Evolutionary conservation across 108 stramenopile genomes (phyloP), one percentile per base, ranked within the genome.

Genomic region (Conticribra guillardii): DNA sequence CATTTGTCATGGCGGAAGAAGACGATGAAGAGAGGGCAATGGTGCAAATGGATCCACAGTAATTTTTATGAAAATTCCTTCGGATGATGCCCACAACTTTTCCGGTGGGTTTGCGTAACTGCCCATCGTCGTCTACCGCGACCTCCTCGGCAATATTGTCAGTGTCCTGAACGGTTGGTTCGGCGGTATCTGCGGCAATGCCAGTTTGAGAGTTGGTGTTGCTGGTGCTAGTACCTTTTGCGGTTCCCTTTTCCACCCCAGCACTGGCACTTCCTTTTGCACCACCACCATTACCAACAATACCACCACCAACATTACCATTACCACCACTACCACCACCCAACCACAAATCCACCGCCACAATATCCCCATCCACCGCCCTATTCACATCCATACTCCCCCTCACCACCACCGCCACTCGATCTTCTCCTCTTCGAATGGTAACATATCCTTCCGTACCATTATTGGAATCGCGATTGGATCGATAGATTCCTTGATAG

Each of bases 311-410:
- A 15, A 70, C 64, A 24, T 47, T 47, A 0, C 45, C 55, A 9
- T 49, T 51, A 31, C 37, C 61, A 17, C 32, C 22, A 33, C 18
- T 32, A 22, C 22, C 44, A n/a, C 47, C 54, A 8, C 60, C 49
- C 16, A 88, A 31, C 93, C 93, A 95, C 51, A 82, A 51, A 21
- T 79, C 77, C 21, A 92, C 48, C 4, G 96, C 96, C 19, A 99
- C 99, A 15, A 96, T 65, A 69, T 99, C 99, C 1, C 98, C 99
- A 63, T 98, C 97, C 22, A 98, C 81, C 0, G 97, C 97, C 46
- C 99, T 83, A 80, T 99, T 99, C 23, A 96, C 80, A 80, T 93
- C 73, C 41, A 37, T 22, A 15, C 33, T 44, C 2, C 89, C 87
- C 26, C 64, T 21, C 30, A 97, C 80, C 2, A 84, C 82, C 18